phyloP scores from a whole-genome alignment of 78 protist genomes.

The Capsaspora owczarzaki region DNA sequence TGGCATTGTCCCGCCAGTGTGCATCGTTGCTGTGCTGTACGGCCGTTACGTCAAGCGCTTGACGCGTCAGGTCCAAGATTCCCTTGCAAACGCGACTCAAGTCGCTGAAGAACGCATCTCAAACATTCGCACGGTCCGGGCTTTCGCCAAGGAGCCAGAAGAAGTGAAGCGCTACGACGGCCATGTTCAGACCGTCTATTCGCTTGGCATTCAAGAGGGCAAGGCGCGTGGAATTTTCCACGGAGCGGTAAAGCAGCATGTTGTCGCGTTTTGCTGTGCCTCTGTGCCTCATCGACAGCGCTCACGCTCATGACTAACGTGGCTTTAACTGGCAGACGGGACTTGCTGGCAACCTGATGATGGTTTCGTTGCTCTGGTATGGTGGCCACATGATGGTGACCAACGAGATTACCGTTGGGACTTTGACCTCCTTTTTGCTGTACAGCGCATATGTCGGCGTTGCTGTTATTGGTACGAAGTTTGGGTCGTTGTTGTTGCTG shows the following conservation, averaged over 20 bases:
- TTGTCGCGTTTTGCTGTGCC: too few relatives aligned
- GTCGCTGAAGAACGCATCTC: neutral
- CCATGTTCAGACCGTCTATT: too few relatives aligned
- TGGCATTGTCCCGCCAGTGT: constrained; percentile 30
- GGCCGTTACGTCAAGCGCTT: constrained; percentile 1
- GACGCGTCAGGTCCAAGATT: neutral
- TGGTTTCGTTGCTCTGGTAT: constrained; percentile 47
- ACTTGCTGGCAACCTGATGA: neutral
- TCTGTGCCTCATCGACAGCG: too few relatives aligned
- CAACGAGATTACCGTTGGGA: constrained; percentile 43
- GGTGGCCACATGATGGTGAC: constrained; percentile 58
- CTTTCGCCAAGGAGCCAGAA: constrained; percentile 1
- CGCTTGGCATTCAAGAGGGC: too few relatives aligned
- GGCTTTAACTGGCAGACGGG: too few relatives aligned
- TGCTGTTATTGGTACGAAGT: neutral
- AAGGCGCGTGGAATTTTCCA: too few relatives aligned
- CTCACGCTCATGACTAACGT: too few relatives aligned
- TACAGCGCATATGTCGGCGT: constrained; percentile 39
- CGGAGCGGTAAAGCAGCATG: too few relatives aligned
- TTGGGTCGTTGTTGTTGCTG: neutral
- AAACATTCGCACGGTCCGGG: constrained; percentile 29
- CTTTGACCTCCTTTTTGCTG: constrained; percentile 52
- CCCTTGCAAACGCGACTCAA: neutral
- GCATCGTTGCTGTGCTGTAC: constrained; percentile 36
- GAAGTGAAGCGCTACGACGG: too few relatives aligned